phyloP scores from a whole-genome alignment of 352 stramenopile genomes.

The Pythium brachiatum region DNA sequence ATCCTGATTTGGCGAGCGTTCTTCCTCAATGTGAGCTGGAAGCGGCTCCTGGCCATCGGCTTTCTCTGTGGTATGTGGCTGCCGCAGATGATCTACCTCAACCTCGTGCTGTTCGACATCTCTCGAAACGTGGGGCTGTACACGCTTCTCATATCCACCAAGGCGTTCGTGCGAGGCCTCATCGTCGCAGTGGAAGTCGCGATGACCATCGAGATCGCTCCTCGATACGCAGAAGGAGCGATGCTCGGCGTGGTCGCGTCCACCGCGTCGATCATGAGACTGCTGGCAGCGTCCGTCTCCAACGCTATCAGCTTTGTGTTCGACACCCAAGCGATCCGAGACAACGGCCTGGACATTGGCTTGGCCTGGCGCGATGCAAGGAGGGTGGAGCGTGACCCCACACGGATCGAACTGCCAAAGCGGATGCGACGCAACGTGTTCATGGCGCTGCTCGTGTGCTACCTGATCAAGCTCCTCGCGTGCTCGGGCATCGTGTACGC shows the following conservation, averaged over 20 bases:
- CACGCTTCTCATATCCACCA: constrained; percentile 35
- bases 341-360: constrained; percentile 13
- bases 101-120: constrained; percentile 29
- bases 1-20: constrained; percentile 46
- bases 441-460: constrained; percentile 40
- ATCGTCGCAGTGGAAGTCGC: constrained; percentile 40
- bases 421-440: constrained; percentile 24
- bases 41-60: constrained; percentile 22
- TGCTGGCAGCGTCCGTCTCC: constrained; percentile 42
- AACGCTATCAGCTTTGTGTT: constrained; percentile 47
- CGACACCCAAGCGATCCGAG: constrained; percentile 25
- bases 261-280: constrained; percentile 45
- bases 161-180: constrained; percentile 36
- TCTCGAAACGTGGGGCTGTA: constrained; percentile 35
- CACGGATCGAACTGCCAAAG: constrained; percentile 3
- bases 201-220: constrained; percentile 51
- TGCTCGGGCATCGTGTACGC: constrained; percentile 39
- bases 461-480: constrained; percentile 37
- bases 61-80: constrained; percentile 38
- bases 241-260: constrained; percentile 54
- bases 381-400: constrained; percentile 4
- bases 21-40: constrained; percentile 48
- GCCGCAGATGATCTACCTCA: constrained; percentile 39
- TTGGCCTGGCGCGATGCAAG: constrained; percentile 18
- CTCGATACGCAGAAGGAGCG: constrained; percentile 48